Evolutionary conservation across 2,329 filamentous ascomycete species (phyloP), one percentile per base, ranked within the genome.

Genomic region (Dactylellina leptospora): DNA sequence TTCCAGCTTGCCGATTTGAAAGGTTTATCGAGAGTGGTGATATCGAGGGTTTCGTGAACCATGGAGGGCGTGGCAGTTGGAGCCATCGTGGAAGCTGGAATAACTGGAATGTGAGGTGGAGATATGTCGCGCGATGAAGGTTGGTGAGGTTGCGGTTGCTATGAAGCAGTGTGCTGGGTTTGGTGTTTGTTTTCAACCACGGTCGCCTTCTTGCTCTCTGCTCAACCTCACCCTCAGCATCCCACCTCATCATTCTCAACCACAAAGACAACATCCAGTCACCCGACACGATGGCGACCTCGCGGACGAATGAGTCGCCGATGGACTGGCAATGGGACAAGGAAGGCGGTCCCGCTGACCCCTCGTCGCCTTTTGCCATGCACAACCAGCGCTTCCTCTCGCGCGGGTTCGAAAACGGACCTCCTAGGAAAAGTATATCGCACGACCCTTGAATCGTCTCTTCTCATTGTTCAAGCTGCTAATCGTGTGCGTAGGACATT

Each of bases 1-100:
- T 91, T 92, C 95, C 95, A 99, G 79, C 87, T 83, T 1, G 90
- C 84, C 79, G 92, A 96, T 80, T 93, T 93, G 84, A 97, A 99
- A 78, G 88, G 90, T 82, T 96, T 96, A 77, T 88, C 88, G 78
- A 91, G 87, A 70, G 88, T 86, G 80, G 95, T 89, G 78, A 97
- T 92, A 83, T 99, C 95, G 78, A 97, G 90, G 79, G 90, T 84
- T 81, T 97, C 92, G 76, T 99, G 88, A 73, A 97, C 89, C 4
- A 50, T 47, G 13, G 69, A 48, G 8, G 48, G 36, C 2, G 47
- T 16, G 25, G 23, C 40, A 28, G 30, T 60, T 23, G 61, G 69
- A 11, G 69, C 69, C 69, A 73, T 73, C 8, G 11, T 48, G 9
- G 33, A 38, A n/a, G 1, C 16, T 11, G 33, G 33, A 6, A 16